Base-by-base conservation (phyloP, 106 monocot genomes). In the Dioscorea zingiberensis region DNA sequence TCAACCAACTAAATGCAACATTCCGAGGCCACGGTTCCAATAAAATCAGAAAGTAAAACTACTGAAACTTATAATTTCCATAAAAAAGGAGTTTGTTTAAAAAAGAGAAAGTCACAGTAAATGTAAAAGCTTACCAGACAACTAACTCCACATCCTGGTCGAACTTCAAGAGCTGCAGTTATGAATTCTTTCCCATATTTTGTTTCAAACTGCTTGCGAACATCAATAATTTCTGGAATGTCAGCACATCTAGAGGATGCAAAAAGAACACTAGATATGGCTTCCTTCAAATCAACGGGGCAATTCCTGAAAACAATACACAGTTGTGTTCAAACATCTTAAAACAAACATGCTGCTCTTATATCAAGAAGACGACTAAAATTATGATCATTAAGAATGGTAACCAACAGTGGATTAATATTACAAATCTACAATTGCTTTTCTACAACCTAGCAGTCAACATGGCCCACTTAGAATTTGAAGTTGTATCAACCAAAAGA, bases 131-230 rank as follows among this genome's bases (percentile, higher is more conserved):
- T 69, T 73, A 92, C 97, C 74, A 88, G 21, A 54, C 68, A 72
- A 62, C 60, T 92, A 51, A 92, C 92, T 68, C 97, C 97, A 74
- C 79, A 88, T 21, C 84, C 79, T 47, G 97, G 97, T 60, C 91
- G 76, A 65, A 97, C 65, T 74, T 92, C 97, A 76, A 88, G 74
- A 68, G 79, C 88, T 60, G 91, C 66, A 44, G 21, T 79, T n/a
- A 62, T 44, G 38, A 97, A 97, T 13, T 97, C 97, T 71, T 97
- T 97, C 19, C 97, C 92, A 82, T 97, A 97, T 75, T 97, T 97
- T 38, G 74, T 60, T 47, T 22, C 2, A 69, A 97, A 82, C 54
- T 88, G 83, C 59, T 97, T 92, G 30, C 81, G 74, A 21, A 86
- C 68, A 47, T 92, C 88, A 65, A 60, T 63, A 25, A 97, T 84